Conservation (phyloP, 2,329 filamentous ascomycete genomes). For the Xylariaceae sp. region DNA sequence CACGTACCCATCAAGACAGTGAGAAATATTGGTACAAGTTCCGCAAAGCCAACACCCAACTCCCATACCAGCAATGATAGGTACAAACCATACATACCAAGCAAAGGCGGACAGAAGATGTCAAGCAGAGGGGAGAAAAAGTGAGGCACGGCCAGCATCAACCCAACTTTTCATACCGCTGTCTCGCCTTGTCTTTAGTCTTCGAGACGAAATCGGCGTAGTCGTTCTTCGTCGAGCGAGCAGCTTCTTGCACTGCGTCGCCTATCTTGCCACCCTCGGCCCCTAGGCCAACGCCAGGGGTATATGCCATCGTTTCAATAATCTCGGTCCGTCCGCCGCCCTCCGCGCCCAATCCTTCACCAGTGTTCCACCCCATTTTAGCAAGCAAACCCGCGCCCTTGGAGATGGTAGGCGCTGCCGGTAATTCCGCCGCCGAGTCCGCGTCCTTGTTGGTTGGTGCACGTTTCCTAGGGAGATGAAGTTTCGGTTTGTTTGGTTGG, state of each 20-base stretch:
- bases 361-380: constrained; percentile 69
- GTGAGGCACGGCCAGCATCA: no score
- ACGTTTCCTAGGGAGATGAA: constrained; percentile 30
- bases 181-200: constrained; percentile 62
- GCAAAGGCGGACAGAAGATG: no score
- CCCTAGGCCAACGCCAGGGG: constrained; percentile 64
- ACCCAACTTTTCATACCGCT: constrained; percentile 57
- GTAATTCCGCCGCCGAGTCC: constrained; percentile 36
- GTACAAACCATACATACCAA: no score
- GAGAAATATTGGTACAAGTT: no score
- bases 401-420: constrained; percentile 42
- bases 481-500: constrained; percentile 52
- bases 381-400: constrained; percentile 65
- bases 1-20: no score
- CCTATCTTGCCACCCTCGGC: constrained; percentile 66
- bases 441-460: constrained; percentile 34
- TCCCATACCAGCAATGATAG: no score
- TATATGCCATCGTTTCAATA: constrained; percentile 61
- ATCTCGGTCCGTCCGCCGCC: constrained; percentile 60
- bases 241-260: constrained; percentile 61
- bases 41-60: no score
- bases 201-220: constrained; percentile 61
- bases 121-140: no score
- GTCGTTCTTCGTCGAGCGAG: constrained; percentile 55
- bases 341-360: constrained; percentile 60